A percentile compares a stretch with the other conserved stretches of the same genome.
Conservation (phyloP, 768 basidiomycete species). For the Trametopsis cervina region DNA sequence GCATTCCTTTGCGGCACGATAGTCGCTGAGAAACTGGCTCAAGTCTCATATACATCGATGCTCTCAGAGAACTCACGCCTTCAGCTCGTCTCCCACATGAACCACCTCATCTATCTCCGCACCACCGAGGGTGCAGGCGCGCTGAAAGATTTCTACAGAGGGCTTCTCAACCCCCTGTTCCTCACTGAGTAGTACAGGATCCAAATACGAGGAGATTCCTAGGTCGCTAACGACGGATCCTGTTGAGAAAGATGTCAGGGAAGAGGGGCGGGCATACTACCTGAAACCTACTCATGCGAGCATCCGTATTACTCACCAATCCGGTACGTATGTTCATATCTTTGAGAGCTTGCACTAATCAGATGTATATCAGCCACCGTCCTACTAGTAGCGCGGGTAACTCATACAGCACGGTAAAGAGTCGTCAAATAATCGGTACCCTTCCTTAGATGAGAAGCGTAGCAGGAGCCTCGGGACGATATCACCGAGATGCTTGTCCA, state of each 20-base stretch:
- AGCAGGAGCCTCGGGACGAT: conserved; percentile 58
- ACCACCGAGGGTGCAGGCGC: conserved; percentile 30
- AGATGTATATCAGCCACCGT: neutral
- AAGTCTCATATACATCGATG: no score
- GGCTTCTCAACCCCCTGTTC: conserved; percentile 69
- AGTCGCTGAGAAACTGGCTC: conserved; percentile 43
- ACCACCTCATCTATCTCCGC: conserved; percentile 40
- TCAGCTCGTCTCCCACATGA: conserved; percentile 73
- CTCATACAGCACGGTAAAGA: conserved; percentile 38
- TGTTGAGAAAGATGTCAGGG: conserved; percentile 13
- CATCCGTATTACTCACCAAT: conserved; percentile 68
- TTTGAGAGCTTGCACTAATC: conserved; percentile 39
- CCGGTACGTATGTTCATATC: conserved; percentile 43
- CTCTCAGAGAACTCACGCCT: conserved; percentile 44
- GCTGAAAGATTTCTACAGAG: conserved; percentile 46
- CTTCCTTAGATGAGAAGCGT: conserved; percentile 64
- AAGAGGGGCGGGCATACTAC: neutral
- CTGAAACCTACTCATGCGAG: conserved; percentile 52
- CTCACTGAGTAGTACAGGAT: conserved; percentile 62
- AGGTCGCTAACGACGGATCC: conserved; percentile 53
- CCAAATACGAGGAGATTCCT: conserved; percentile 39
- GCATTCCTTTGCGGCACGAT: conserved; percentile 47
- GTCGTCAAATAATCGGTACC: conserved; percentile 58
- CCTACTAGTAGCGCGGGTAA: neutral
- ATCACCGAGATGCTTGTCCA: conserved; percentile 43